phyloP scores from a whole-genome alignment of 208 protist species.

The Acanthamoeba culbertsoni region DNA sequence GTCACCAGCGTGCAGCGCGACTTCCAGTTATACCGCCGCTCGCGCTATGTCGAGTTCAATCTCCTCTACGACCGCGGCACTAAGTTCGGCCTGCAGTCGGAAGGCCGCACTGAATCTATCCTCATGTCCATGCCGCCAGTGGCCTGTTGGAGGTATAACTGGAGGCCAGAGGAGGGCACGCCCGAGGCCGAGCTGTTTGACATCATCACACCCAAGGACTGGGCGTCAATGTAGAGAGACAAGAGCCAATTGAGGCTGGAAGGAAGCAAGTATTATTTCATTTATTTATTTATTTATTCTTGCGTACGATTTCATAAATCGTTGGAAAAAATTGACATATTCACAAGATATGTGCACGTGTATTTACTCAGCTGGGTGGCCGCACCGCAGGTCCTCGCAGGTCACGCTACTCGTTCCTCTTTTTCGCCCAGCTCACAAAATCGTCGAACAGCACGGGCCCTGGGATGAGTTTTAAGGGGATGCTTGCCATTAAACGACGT shows the following conservation, averaged over 20 bases:
- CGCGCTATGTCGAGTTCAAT: constrained; percentile 89
- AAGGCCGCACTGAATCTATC: constrained; percentile 87
- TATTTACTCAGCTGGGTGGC: too few relatives aligned
- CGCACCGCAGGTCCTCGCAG: not conserved
- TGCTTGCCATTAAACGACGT: not conserved
- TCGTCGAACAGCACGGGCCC: constrained; percentile 66
- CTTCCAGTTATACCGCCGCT: constrained; percentile 87
- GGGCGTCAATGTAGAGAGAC: not conserved
- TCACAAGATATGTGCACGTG: not conserved
- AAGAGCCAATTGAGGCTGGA: too few relatives aligned
- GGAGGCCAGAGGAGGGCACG: constrained; percentile 59
- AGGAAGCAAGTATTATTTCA: too few relatives aligned
- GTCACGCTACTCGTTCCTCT: not conserved
- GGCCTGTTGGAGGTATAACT: constrained; percentile 70
- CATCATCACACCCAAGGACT: constrained; percentile 27
- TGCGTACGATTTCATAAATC: not conserved
- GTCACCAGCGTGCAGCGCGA: constrained; percentile 72
- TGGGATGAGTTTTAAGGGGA: not conserved
- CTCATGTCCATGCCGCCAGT: constrained; percentile 87
- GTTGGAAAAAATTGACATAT: not conserved
- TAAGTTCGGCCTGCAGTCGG: constrained; percentile 88
- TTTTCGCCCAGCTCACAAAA: constrained; percentile 53
- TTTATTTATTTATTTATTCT: not conserved
- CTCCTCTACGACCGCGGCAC: constrained; percentile 83
- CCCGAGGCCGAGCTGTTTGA: constrained; percentile 62